Evolutionary conservation across 2,329 filamentous ascomycete species (phyloP), one percentile per base, ranked within the genome.

Genomic region (Lecanoromycetidae sp.): DNA sequence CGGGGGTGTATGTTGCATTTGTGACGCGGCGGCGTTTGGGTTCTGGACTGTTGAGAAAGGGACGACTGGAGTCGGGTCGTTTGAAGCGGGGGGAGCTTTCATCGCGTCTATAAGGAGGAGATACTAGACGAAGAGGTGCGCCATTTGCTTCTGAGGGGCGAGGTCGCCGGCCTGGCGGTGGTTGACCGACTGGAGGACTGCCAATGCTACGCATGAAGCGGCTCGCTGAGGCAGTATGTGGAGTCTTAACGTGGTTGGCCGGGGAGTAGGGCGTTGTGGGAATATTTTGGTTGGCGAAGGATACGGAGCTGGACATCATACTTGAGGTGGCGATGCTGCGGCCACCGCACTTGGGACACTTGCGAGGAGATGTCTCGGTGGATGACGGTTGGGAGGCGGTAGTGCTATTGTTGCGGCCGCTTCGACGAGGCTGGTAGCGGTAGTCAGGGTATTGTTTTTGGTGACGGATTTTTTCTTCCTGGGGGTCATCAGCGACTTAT

Each of bases 371-470:
- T 33, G 76, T 72, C 15, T 57, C 43, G 1, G 63, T 57, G 2
- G 64, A 60, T 13, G 62, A 60, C 57, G 22, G 61, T 51, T 52
- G 37, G 6, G 63, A 59, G 12, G 57, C 58, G 12, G 55, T 52
- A 6, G 57, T 36, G 34, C 55, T 62, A 34, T 64, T 66, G 49
- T 61, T 60, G 48, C 60, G 67, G 10, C 66, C 65, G 54, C 75
- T 77, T 29, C 84, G 77, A 17, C 85, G 81, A 29, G 91, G 91
- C 62, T 94, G 87, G 61, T 96, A 98, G 53, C 87, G 80, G 66
- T 98, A 98, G 55, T 86, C 83, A 2, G 91, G 91, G 62, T 95
- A 94, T 66, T 88, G 84, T 54, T 81, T 80, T 59, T 87, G 82
- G 63, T 98, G 91, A 15, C 84, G 82, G 52, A 79, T 71, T 70